phyloP scores from a whole-genome alignment of 768 basidiomycete species.

The Pisolithus sp. region DNA sequence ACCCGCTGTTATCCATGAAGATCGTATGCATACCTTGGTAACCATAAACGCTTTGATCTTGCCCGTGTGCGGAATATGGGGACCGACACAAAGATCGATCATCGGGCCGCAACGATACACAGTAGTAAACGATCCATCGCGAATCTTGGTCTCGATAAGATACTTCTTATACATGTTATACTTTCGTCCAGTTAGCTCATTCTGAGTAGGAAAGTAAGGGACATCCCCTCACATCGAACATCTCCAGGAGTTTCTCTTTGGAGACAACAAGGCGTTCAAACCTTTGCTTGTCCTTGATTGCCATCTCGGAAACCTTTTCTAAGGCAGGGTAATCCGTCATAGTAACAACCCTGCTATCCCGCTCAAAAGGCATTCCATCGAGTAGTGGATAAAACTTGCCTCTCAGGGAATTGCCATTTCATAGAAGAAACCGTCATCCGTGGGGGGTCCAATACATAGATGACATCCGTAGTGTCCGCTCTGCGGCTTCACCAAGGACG shows the following conservation, averaged over 20 bases:
- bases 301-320: constrained; percentile 81
- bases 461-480: constrained; percentile 96
- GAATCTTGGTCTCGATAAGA: constrained; percentile 91
- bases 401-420: constrained; percentile 90
- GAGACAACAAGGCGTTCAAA: constrained; percentile 92
- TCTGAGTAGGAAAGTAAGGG: background rate
- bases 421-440: constrained; percentile 98
- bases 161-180: constrained; percentile 99
- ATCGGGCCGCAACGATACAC: constrained; percentile 99
- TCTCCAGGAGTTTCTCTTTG: constrained; percentile 92
- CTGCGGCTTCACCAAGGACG: constrained; percentile 93
- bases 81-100: constrained; percentile 95
- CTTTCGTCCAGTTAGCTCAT: constrained; percentile 34
- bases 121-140: constrained; percentile 93
- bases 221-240: constrained; percentile 74
- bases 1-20: constrained; percentile 1
- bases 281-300: constrained; percentile 94
- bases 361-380: background rate
- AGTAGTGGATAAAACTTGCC: constrained; percentile 33
- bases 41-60: constrained; percentile 97
- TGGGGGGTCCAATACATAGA: constrained; percentile 93
- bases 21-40: constrained; percentile 62
- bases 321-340: constrained; percentile 81
- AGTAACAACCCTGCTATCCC: constrained; percentile 54
- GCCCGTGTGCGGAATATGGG: constrained; percentile 96